These are phyloP conservation scores for Bertia moriformis DNA, from an alignment of 2,329 filamentous ascomycete genomes.

Conservation along the genomic window DNA sequence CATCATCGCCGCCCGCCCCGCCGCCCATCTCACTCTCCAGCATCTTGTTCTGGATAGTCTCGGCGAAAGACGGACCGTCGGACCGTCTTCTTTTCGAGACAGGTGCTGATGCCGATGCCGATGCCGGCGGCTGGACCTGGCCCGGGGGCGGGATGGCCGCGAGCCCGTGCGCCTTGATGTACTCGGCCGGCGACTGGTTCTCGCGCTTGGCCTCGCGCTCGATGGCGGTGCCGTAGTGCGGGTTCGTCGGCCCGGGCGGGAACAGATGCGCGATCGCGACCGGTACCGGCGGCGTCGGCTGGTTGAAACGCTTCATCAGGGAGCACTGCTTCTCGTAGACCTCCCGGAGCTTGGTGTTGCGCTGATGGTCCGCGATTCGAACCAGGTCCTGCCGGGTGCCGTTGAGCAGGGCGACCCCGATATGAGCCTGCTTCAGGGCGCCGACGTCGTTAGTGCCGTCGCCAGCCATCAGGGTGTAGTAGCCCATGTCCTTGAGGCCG, in stretches of 20 bases:
- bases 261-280: constrained; percentile 84
- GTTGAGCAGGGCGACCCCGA: constrained; percentile 90
- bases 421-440: constrained; percentile 92
- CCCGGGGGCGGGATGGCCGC: too few species aligned
- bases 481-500: constrained; percentile 87
- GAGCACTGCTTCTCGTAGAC: constrained; percentile 90
- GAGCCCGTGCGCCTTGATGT: constrained; percentile 34
- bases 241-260: constrained; percentile 77
- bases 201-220: constrained; percentile 74
- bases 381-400: constrained; percentile 81
- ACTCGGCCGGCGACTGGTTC: constrained; percentile 46
- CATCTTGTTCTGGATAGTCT: constrained; percentile 74
- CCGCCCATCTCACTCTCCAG: constrained; percentile 79
- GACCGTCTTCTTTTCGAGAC: constrained; percentile 50
- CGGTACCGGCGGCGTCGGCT: constrained; percentile 84
- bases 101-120: constrained; percentile 4
- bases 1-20: too few species aligned
- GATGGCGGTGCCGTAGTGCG: constrained; percentile 85
- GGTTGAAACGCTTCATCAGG: constrained; percentile 90
- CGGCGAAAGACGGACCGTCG: constrained; percentile 59
- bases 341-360: constrained; percentile 95
- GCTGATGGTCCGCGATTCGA: constrained; percentile 82
- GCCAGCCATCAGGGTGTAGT: constrained; percentile 96
- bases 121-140: background rate
- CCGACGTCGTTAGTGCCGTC: constrained; percentile 98